phyloP scores from a whole-genome alignment of 2,329 filamentous ascomycete genomes.

The Mycocentrospora acerina region DNA sequence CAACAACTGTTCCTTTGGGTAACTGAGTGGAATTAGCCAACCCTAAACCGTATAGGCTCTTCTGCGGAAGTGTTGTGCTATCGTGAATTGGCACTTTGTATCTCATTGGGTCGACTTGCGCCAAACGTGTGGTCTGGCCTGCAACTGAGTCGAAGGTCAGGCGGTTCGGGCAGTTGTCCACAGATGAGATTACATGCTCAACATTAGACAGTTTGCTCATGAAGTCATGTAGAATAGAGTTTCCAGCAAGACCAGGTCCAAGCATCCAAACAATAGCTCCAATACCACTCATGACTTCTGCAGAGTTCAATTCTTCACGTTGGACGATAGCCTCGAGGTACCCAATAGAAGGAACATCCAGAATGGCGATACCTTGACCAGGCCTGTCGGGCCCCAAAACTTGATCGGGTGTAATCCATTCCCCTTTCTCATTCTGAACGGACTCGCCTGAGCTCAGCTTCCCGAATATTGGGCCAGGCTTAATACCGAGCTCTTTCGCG shows the following conservation, averaged over 20 bases:
- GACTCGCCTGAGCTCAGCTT: constrained; percentile 63
- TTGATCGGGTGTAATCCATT: constrained; percentile 79
- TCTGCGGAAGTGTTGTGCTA: constrained; percentile 53
- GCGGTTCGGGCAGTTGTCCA: constrained; percentile 74
- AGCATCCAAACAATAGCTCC: constrained; percentile 79
- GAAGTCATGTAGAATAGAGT: constrained; percentile 67
- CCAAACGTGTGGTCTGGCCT: constrained; percentile 66
- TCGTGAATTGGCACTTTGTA: constrained; percentile 71
- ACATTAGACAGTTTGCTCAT: constrained; percentile 62
- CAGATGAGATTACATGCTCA: constrained; percentile 76
- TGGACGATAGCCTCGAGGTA: constrained; percentile 71
- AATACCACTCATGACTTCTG: constrained; percentile 66
- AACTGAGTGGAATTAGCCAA: constrained; percentile 6
- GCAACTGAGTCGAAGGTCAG: constrained; percentile 69
- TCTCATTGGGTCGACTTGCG: constrained; percentile 69
- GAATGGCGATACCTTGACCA: constrained; percentile 74
- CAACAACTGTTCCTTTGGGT: constrained; percentile 23
- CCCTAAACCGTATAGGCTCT: constrained; percentile 12
- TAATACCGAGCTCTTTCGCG: constrained; percentile 67
- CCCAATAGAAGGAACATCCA: constrained; percentile 72
- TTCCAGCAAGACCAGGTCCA: constrained; percentile 64
- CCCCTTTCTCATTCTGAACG: constrained; percentile 65
- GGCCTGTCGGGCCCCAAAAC: constrained; percentile 69
- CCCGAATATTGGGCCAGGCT: constrained; percentile 59
- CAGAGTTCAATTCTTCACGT: constrained; percentile 70